Base-by-base conservation (phyloP, 2,329 filamentous ascomycete genomes). In the Nigrospora oryzae region DNA sequence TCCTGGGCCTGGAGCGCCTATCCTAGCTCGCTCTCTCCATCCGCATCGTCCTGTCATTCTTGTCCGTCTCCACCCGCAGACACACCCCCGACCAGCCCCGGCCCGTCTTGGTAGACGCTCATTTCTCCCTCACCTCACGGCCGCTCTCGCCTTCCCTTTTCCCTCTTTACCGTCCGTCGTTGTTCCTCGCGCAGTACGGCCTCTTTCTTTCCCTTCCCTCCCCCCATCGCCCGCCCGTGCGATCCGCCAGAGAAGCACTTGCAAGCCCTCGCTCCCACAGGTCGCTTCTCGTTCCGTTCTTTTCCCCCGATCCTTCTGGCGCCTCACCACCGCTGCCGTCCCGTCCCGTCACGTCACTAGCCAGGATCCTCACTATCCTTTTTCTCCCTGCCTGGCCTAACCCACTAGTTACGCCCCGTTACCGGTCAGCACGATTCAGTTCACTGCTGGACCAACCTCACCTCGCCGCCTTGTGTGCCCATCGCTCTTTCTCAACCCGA, bases 201-300 rank as follows among this genome's bases (percentile, higher is more conserved):
- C 23, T 28, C 30, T 13, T 36, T 32, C 23, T 19, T 42, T 30
- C 32, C 17, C 40, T 38, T 40, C 46, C 46, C 43, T 45, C 45
- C 36, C 45, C 46, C 43, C 35, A 36, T 42, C 38, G 23, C 40
- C 34, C 43, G 37, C 38, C 50, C 30, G 10, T 36, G 31, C 46
- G 40, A 36, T 43, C 36, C 34, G 28, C 39, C 44, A 35, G 40
- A 43, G 45, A 43, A 39, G 38, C 30, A 31, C 34, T 28, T 28
- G 23, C 23, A 28, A 16, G 34, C 36, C 38, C 19, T 41, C 36
- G n/a, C 32, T 36, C 16, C 31, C 36, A 23, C 40, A n/a, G 38
- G n/a, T 31, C 35, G 15, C 42, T 44, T 46, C 47, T 48, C 43
- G 43, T 49, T 51, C 44, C 46, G 45, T 49, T 52, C 50, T 47